A percentile compares a stretch with the other conserved stretches of the same genome.
These are phyloP conservation scores for Juglanconis sp. DNA, from an alignment of 2,329 filamentous ascomycete species.

Conservation along the genomic window DNA sequence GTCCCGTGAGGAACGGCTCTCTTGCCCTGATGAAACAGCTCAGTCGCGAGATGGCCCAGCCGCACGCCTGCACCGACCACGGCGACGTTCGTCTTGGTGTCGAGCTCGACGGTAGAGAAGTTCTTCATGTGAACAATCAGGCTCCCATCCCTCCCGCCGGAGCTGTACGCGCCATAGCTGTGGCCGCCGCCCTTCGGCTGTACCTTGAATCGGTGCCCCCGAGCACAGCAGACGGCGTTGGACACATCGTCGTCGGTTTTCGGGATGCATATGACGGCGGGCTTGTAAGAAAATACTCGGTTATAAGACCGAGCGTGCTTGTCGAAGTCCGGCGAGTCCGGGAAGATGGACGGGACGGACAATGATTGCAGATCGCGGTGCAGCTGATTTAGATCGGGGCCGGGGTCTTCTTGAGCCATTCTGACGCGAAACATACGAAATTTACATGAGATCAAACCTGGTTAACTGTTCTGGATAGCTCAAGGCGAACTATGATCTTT, in stretches of 20 bases:
- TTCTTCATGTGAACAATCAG: constrained; percentile 45
- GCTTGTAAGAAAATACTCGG: constrained; percentile 33
- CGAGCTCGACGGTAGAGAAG: constrained; percentile 41
- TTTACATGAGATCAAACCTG: too few species aligned
- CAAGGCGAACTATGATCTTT: too few species aligned
- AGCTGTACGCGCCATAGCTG: constrained; percentile 47
- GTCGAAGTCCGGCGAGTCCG: constrained; percentile 2
- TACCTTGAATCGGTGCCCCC: constrained; percentile 37
- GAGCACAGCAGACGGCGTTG: constrained; percentile 44
- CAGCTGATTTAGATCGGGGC: not conserved
- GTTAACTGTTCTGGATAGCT: too few species aligned
- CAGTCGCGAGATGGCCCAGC: constrained; percentile 43
- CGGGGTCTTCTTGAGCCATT: not conserved
- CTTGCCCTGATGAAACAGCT: constrained; percentile 35
- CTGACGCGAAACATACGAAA: too few species aligned
- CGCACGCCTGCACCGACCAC: constrained; percentile 47
- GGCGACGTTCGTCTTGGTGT: constrained; percentile 37
- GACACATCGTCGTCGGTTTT: constrained; percentile 40
- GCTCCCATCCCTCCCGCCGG: constrained; percentile 45
- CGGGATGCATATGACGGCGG: constrained; percentile 41
- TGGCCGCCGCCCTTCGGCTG: constrained; percentile 50
- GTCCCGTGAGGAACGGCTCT: constrained; percentile 48
- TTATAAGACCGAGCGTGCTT: constrained; percentile 25
- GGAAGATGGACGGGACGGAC: constrained; percentile 3
- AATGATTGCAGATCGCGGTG: not conserved